phyloP scores from a whole-genome alignment of 305 asterid genomes.

The Fraxinus xanthoxyloides region DNA sequence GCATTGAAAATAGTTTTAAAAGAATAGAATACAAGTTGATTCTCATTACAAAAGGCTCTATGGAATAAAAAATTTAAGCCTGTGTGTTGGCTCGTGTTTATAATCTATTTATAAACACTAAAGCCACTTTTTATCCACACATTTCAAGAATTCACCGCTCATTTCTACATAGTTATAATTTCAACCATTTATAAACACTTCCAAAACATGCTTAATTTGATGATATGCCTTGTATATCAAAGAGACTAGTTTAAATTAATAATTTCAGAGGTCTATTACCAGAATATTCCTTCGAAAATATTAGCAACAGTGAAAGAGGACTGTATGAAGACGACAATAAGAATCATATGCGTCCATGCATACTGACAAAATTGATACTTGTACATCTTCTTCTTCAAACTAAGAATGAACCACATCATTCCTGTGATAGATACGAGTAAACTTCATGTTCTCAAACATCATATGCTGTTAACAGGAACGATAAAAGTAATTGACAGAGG shows the following conservation, averaged over 20 bases:
- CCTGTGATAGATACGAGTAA: conserved; percentile 43
- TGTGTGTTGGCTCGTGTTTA: not conserved
- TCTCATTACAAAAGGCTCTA: not conserved
- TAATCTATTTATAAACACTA: not conserved
- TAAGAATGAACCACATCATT: conserved; percentile 88
- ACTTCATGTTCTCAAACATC: not conserved
- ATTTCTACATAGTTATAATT: no score
- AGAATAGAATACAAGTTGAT: not conserved
- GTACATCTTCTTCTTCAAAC: conserved; percentile 88
- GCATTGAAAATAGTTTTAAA: not conserved
- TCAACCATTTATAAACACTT: not conserved
- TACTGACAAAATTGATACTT: conserved; percentile 91
- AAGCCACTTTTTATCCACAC: not conserved
- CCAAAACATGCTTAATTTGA: not conserved
- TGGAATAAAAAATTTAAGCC: not conserved
- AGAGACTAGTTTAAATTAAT: not conserved
- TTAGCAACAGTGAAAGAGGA: conserved; percentile 93
- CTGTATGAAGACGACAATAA: conserved; percentile 82
- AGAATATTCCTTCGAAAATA: conserved; percentile 89
- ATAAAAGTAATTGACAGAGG: not conserved
- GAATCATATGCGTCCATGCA: conserved; percentile 97
- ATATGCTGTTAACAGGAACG: not conserved
- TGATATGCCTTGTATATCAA: not conserved
- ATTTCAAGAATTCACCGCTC: not conserved
- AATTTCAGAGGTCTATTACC: conserved; percentile 39